These are phyloP conservation scores for Wilcoxina mikolae DNA, from an alignment of 495 filamentous ascomycete species.

Conservation along the genomic window DNA sequence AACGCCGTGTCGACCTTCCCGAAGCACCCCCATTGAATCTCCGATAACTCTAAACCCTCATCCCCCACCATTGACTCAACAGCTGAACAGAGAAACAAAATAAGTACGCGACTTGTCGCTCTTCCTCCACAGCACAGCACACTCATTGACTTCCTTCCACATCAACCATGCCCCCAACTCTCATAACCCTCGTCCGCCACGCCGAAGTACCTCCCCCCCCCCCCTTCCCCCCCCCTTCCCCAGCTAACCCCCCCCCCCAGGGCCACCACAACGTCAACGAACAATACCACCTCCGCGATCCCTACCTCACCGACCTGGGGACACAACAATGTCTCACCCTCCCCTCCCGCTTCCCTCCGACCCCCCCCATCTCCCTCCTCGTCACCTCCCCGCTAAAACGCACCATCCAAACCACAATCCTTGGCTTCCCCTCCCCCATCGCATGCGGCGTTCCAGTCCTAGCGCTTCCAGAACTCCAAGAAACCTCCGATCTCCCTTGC, in stretches of 20 bases:
- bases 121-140: not conserved
- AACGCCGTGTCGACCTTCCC: too few species aligned
- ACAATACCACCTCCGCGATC: slow-evolving; percentile 67
- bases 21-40: too few species aligned
- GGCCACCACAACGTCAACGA: slow-evolving; percentile 67
- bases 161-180: slow-evolving; percentile 15
- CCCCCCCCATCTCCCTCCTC: slow-evolving; percentile 38
- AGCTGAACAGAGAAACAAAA: too few species aligned
- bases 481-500: slow-evolving; percentile 60
- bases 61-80: too few species aligned
- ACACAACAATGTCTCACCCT: slow-evolving; percentile 58
- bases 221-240: slow-evolving; percentile 15
- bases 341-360: slow-evolving; percentile 47
- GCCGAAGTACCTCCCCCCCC: too few species aligned
- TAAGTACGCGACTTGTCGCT: not conserved
- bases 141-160: too few species aligned
- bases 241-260: too few species aligned
- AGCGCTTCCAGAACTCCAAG: slow-evolving; percentile 67
- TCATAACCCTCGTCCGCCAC: slow-evolving; percentile 20
- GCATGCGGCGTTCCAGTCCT: slow-evolving; percentile 40
- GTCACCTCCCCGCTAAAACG: slow-evolving; percentile 72
- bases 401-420: slow-evolving; percentile 66
- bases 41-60: too few species aligned
- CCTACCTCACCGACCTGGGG: slow-evolving; percentile 62
- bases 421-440: slow-evolving; percentile 47